A percentile compares a stretch with the other conserved stretches of the same genome.
Evolutionary conservation across 2,329 filamentous ascomycete species (phyloP).

Genomic region (Botrytis elliptica): DNA sequence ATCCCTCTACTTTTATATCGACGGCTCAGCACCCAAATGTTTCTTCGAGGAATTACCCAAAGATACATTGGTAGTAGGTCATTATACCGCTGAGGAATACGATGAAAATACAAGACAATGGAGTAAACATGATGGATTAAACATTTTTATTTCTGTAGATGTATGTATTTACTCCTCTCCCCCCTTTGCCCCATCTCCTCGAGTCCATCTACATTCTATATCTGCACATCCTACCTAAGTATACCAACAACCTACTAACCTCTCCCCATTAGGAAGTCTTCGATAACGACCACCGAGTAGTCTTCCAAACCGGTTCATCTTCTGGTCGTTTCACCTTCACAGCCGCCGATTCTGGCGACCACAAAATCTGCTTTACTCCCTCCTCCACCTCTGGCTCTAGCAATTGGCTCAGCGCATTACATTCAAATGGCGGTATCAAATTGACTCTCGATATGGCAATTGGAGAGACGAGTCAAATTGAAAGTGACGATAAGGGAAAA

Average conservation of each 20-base stretch:
- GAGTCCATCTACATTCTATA: conserved; percentile 20
- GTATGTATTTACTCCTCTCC: conserved; percentile 46
- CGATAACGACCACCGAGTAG: conserved; percentile 95
- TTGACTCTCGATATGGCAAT: conserved; percentile 88
- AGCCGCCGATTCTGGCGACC: conserved; percentile 89
- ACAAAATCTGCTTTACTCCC: conserved; percentile 92
- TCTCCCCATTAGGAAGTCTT: conserved; percentile 68
- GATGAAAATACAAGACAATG: conserved; percentile 68
- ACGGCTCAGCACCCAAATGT: conserved; percentile 82
- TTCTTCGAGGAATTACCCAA: conserved; percentile 98
- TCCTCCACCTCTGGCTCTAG: conserved; percentile 67
- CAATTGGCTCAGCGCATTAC: conserved; percentile 68
- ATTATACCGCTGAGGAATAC: conserved; percentile 85
- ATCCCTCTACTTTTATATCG: conserved; percentile 94
- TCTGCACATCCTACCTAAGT: neutral
- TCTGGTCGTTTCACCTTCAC: conserved; percentile 92
- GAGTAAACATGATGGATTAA: conserved; percentile 70
- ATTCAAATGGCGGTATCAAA: conserved; percentile 73
- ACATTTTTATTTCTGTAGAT: conserved; percentile 89
- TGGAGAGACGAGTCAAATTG: conserved; percentile 90
- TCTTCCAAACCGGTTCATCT: conserved; percentile 75
- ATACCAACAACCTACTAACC: neutral
- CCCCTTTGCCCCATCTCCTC: conserved; percentile 16
- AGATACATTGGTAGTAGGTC: conserved; percentile 92
- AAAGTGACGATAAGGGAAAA: conserved; percentile 91